phyloP scores from a whole-genome alignment of 2,329 filamentous ascomycete species.

The Neopestalotiopsis sp. region DNA sequence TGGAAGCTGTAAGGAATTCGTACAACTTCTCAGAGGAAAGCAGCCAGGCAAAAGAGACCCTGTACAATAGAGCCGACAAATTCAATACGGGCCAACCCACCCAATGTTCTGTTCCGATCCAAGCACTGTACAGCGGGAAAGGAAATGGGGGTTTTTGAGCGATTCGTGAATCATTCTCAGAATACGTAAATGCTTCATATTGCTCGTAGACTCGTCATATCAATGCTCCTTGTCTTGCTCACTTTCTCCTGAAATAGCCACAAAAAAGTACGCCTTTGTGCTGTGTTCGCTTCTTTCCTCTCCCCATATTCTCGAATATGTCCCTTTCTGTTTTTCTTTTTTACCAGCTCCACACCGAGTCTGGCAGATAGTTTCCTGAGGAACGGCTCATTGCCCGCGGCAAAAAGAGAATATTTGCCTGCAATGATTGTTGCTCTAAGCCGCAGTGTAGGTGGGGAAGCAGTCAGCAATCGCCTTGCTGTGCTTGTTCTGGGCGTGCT shows the following conservation, averaged over 20 bases:
- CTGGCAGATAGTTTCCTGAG: background rate
- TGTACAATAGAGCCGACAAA: conserved; percentile 36
- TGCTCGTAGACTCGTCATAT: conserved; percentile 21
- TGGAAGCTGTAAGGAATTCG: background rate
- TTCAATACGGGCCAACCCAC: conserved; percentile 39
- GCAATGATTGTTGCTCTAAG: conserved; percentile 18
- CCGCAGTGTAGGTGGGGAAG: conserved; percentile 60
- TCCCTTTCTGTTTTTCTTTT: background rate
- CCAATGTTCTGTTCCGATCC: background rate
- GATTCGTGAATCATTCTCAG: background rate
- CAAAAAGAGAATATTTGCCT: background rate
- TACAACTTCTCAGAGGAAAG: background rate
- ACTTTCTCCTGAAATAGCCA: conserved; percentile 26
- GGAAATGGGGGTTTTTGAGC: background rate
- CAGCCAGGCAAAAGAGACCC: conserved; percentile 22
- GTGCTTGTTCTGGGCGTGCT: conserved; percentile 80
- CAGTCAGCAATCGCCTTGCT: conserved; percentile 74
- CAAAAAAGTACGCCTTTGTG: conserved; percentile 26
- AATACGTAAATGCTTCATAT: conserved; percentile 7
- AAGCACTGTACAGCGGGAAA: too few species aligned
- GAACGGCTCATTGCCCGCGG: conserved; percentile 26
- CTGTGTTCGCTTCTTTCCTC: conserved; percentile 21
- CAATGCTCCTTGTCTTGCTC: conserved; percentile 9
- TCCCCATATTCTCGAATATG: background rate
- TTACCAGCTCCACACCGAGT: conserved; percentile 13